These are phyloP conservation scores for Rhodotorula paludigena DNA, from an alignment of 768 basidiomycete genomes.

Conservation along the genomic window DNA sequence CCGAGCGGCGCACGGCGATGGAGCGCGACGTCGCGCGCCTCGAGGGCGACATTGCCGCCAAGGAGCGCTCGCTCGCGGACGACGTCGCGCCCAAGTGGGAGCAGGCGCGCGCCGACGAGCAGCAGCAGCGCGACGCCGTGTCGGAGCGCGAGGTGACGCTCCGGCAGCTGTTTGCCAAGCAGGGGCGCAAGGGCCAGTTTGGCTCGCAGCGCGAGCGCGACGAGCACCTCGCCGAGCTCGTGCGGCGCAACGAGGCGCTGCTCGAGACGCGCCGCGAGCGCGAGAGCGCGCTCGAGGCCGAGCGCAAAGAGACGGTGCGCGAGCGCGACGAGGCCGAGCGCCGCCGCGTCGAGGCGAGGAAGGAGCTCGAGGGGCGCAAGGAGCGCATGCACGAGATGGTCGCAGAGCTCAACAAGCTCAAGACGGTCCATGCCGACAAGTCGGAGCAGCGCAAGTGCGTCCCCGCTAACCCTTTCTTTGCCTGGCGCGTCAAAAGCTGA, in stretches of 20 bases:
- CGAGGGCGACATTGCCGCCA: neutral
- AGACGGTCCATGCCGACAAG: conserved; percentile 64
- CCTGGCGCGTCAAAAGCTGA: too few species aligned
- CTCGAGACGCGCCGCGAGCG: conserved; percentile 55
- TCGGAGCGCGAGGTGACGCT: conserved; percentile 70
- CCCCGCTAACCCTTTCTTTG: neutral
- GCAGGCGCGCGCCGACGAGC: neutral
- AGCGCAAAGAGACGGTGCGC: conserved; percentile 41
- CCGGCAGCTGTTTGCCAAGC: conserved; percentile 76
- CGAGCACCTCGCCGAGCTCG: conserved; percentile 71
- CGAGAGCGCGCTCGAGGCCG: conserved; percentile 53
- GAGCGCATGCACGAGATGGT: conserved; percentile 56
- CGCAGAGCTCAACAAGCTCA: conserved; percentile 56
- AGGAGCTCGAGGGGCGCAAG: conserved; percentile 60
- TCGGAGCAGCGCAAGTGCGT: conserved; percentile 70
- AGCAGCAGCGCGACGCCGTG: conserved; percentile 54
- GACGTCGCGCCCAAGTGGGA: neutral
- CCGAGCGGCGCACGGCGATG: conserved; percentile 34
- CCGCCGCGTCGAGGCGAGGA: conserved; percentile 52
- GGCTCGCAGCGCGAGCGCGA: conserved; percentile 77
- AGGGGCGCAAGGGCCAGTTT: conserved; percentile 81
- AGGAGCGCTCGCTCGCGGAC: neutral
- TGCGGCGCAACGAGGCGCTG: conserved; percentile 62
- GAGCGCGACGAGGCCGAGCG: conserved; percentile 54
- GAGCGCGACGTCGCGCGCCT: neutral